Conservation (phyloP, 768 basidiomycete species). For the Termitomyces sp. region DNA sequence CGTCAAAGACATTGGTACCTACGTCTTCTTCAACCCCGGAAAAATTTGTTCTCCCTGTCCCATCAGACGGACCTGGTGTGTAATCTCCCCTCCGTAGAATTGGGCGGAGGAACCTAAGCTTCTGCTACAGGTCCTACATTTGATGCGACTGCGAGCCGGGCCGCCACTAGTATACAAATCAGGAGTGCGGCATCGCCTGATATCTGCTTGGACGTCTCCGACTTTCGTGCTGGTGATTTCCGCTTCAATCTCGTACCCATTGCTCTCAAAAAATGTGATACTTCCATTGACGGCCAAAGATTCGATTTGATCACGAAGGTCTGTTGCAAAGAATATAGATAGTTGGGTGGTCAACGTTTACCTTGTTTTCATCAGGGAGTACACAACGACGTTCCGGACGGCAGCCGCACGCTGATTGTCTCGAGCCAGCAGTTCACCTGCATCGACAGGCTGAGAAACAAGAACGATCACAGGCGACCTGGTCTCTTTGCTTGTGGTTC, state of each 20-base stretch:
- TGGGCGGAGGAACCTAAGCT: background rate
- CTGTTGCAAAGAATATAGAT: background rate
- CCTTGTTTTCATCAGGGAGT: background rate
- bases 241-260: conserved; percentile 27
- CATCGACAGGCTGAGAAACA: conserved; percentile 20
- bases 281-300: conserved; percentile 21
- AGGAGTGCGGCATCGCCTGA: conserved; percentile 17
- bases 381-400: background rate
- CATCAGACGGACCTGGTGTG: conserved; percentile 15
- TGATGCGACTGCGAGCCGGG: conserved; percentile 20
- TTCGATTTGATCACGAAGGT: conserved; percentile 28
- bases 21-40: conserved; percentile 5
- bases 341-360: background rate
- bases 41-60: conserved; percentile 15
- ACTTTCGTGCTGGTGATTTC: conserved; percentile 27
- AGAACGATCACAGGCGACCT: conserved; percentile 19
- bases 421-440: conserved; percentile 25
- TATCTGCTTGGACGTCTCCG: conserved; percentile 24
- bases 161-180: conserved; percentile 17
- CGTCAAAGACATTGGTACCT: background rate
- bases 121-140: conserved; percentile 14
- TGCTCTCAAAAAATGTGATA: conserved; percentile 20
- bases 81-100: background rate
- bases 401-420: conserved; percentile 19
- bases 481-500: conserved; percentile 24